Percentiles rank a stretch among this genome's conserved stretches.
Conservation (phyloP, 768 basidiomycete species). For the Holtermannia corniformis region DNA sequence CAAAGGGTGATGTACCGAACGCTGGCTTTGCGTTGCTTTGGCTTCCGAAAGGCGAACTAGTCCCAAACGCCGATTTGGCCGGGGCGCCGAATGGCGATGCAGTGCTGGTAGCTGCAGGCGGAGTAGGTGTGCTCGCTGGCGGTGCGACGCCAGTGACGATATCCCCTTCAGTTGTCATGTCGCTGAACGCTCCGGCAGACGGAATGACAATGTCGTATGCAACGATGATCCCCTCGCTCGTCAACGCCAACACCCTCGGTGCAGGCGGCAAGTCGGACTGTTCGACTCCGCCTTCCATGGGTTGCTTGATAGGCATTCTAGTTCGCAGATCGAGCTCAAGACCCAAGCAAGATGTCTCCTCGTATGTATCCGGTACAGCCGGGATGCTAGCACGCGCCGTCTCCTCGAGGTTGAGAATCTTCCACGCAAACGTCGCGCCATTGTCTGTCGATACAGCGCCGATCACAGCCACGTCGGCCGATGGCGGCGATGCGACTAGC, state of each 20-base stretch:
- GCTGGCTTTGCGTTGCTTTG: constrained; percentile 1
- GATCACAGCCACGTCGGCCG: constrained; percentile 40
- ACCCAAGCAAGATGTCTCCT: constrained; percentile 40
- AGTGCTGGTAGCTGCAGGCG: background rate
- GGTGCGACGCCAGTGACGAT: constrained; percentile 6
- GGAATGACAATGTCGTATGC: constrained; percentile 38
- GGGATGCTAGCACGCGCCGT: constrained; percentile 38
- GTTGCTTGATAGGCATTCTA: constrained; percentile 24
- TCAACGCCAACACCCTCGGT: constrained; percentile 37
- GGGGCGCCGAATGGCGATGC: constrained; percentile 1
- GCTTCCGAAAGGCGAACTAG: constrained; percentile 3
- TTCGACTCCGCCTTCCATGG: constrained; percentile 39
- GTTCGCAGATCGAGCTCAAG: constrained; percentile 42
- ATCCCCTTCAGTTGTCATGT: constrained; percentile 26
- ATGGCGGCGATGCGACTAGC: constrained; percentile 35
- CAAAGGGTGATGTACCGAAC: background rate
- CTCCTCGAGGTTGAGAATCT: constrained; percentile 39
- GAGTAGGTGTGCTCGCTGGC: background rate
- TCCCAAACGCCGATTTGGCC: constrained; percentile 6
- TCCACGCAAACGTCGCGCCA: constrained; percentile 13
- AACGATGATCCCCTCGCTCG: constrained; percentile 41
- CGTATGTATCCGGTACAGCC: constrained; percentile 24
- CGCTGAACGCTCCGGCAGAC: constrained; percentile 25
- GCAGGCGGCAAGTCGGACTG: constrained; percentile 32
- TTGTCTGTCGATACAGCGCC: too few species aligned